Evolutionary conservation across 2,329 filamentous ascomycete genomes (phyloP).

Genomic region (Verruconis gallopava): DNA sequence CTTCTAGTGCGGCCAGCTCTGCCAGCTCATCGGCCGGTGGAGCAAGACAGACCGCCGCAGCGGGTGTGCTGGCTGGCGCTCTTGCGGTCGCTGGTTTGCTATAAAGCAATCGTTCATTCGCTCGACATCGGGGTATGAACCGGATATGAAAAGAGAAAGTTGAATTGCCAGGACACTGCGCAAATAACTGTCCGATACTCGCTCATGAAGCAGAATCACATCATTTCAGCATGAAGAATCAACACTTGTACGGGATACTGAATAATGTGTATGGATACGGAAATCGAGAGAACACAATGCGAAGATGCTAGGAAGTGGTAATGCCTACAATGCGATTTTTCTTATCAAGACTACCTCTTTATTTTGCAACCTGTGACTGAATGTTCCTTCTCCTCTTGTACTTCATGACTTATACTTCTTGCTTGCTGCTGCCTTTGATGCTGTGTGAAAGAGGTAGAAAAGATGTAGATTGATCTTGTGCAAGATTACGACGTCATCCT

Average conservation of each 20-base stretch:
- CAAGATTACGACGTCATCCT: not conserved
- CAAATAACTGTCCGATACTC: too few relatives aligned
- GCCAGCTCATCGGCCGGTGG: not conserved
- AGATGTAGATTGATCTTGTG: not conserved
- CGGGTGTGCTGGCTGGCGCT: conserved; percentile 3
- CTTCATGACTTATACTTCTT: not conserved
- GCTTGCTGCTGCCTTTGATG: not conserved
- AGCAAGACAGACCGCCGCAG: conserved; percentile 3
- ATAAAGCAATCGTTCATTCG: not conserved
- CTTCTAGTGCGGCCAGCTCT: not conserved
- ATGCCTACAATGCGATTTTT: not conserved
- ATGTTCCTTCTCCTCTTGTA: not conserved
- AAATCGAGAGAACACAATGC: not conserved
- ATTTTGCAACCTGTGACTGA: not conserved
- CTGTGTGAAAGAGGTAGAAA: not conserved
- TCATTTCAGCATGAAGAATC: too few relatives aligned
- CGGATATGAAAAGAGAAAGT: too few relatives aligned
- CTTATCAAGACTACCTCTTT: not conserved
- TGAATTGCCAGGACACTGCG: too few relatives aligned
- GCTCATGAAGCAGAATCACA: too few relatives aligned
- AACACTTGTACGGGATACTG: too few relatives aligned
- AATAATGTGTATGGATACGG: not conserved
- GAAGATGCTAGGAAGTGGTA: not conserved
- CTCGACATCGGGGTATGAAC: not conserved
- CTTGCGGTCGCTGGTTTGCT: conserved; percentile 5